Percentiles rank a stretch among this genome's conserved stretches.
Evolutionary conservation across 179 eudicot species (phyloP).

Genomic region (Heliamphora pulchella): DNA sequence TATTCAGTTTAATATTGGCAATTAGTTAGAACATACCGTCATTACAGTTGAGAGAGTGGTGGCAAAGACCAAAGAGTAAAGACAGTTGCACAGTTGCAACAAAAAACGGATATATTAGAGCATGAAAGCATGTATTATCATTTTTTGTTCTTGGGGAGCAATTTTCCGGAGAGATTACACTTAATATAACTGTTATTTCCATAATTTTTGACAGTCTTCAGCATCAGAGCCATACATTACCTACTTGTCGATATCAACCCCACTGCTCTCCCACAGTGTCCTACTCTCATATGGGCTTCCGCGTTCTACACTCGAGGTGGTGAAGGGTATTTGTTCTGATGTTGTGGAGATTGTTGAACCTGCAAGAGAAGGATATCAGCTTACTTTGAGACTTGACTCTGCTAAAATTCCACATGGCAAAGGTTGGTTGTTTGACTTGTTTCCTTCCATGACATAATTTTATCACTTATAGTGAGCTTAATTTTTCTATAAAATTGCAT

Average conservation of each 20-base stretch:
- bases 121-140: neutral
- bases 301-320: constrained; percentile 35
- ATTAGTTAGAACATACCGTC: neutral
- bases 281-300: constrained; percentile 33
- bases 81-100: no score
- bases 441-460: neutral
- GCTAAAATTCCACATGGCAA: constrained; percentile 52
- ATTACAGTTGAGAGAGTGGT: neutral
- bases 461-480: neutral
- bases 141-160: neutral
- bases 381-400: constrained; percentile 57
- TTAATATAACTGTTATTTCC: neutral
- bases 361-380: constrained; percentile 61
- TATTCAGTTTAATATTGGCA: neutral
- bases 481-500: neutral
- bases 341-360: constrained; percentile 55
- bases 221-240: constrained; percentile 44
- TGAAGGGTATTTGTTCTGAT: constrained; percentile 41
- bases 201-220: constrained; percentile 36
- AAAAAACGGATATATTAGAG: neutral
- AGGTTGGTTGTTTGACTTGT: constrained; percentile 33
- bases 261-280: constrained; percentile 46
- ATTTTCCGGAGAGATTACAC: neutral
- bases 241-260: constrained; percentile 74
- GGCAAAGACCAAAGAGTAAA: neutral